Base-by-base conservation (phyloP, 2,329 filamentous ascomycete genomes). In the Chrysoporthe deuterocubensis region DNA sequence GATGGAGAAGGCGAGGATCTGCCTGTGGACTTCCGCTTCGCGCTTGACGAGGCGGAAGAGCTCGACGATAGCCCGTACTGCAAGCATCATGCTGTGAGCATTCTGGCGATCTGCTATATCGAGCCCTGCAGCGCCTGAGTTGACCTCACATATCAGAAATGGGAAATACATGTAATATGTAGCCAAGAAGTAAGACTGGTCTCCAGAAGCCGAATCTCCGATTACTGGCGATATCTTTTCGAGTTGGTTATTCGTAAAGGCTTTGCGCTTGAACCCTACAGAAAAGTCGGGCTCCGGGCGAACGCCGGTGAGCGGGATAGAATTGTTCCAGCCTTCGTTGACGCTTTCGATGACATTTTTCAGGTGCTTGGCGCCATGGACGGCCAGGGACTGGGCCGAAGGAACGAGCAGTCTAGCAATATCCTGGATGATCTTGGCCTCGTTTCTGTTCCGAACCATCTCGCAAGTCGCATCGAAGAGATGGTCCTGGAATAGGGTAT, bases 121-220 rank as follows among this genome's bases (percentile, higher is more conserved):
- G 6, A 82, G 79, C 0, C 71, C 76, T 40, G 70, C 74, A 37
- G 74, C 72, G 52, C 81, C 77, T 68, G 78, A 82, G 72, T 84
- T 84, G 0, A 84, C 81, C 72, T 86, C 81, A 72, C 78, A 82
- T 0, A 80, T 79, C 0, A 86, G 74, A 70, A 85, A 86, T 2
- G 82, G 82, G 70, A 86, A 84, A 74, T 81, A 82, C 76, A 85
- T 83, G 5, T 79, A 74, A 7, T n/a, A 34, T 11, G 48, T 50
- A 11, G 48, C n/a, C 48, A 50, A 21, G 6, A 50, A 50, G 8
- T 21, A 50, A 21, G 48, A 57, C 32, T 9, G 16, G 2, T 57
- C 32, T 11, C 54, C 54, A 4, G 54, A 56, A 26, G 8, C 1
- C 48, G n/a, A n/a, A 21, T 50, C 8, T 21, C 32, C 54, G 26